Percentiles rank a stretch among this genome's conserved stretches.
These are phyloP conservation scores for Bimuria novae-zelandiae DNA, from an alignment of 2,329 filamentous ascomycete species.

Conservation along the genomic window DNA sequence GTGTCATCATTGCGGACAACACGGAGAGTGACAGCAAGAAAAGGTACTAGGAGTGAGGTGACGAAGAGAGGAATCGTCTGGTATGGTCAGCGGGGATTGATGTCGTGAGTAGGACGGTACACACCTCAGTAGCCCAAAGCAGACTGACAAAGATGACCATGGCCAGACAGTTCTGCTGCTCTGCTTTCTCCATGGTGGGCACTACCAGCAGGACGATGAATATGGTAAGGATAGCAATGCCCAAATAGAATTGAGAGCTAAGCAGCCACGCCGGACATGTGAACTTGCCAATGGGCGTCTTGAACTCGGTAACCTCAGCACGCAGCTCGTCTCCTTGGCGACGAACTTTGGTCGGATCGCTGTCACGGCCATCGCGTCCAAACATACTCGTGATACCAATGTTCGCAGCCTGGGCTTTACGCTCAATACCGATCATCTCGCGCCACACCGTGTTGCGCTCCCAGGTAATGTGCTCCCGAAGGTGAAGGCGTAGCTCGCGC, in stretches of 20 bases:
- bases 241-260: slow-evolving; percentile 77
- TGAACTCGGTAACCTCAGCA: slow-evolving; percentile 67
- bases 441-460: slow-evolving; percentile 98
- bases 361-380: slow-evolving; percentile 74
- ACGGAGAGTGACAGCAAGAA: slow-evolving; percentile 83
- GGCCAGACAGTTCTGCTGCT: slow-evolving; percentile 95
- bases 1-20: slow-evolving; percentile 80
- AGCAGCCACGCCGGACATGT: slow-evolving; percentile 80
- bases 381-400: slow-evolving; percentile 79
- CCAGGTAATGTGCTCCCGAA: slow-evolving; percentile 97
- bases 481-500: slow-evolving; percentile 84
- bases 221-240: slow-evolving; percentile 70
- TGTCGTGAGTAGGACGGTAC: slow-evolving; percentile 10
- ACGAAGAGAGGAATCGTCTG: slow-evolving; percentile 96
- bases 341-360: slow-evolving; percentile 68
- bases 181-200: slow-evolving; percentile 81
- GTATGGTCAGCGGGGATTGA: slow-evolving; percentile 13
- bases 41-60: slow-evolving; percentile 90
- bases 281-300: slow-evolving; percentile 79
- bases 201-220: slow-evolving; percentile 76
- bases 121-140: slow-evolving; percentile 92
- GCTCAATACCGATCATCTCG: slow-evolving; percentile 97
- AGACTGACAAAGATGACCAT: slow-evolving; percentile 92
- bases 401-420: slow-evolving; percentile 91
- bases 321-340: slow-evolving; percentile 85